Evolutionary conservation across 2,329 filamentous ascomycete genomes (phyloP).

Genomic region (Apiospora pterosperma): DNA sequence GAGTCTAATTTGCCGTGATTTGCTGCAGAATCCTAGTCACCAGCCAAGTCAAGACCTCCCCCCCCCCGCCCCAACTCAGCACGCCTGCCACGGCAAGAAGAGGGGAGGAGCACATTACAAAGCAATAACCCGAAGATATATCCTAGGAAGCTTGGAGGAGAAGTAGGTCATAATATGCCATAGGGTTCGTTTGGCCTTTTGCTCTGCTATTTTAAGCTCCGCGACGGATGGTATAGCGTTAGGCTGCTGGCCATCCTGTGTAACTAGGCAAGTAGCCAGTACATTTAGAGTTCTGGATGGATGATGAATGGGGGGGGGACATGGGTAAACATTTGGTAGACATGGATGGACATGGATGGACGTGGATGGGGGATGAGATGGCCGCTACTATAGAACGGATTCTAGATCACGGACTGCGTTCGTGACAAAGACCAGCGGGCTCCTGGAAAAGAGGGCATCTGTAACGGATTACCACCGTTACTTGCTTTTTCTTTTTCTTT

Average conservation of each 20-base stretch:
- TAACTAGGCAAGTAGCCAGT: too few species aligned
- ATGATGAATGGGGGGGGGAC: too few species aligned
- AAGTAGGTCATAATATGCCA: neutral
- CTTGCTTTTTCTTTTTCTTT: neutral
- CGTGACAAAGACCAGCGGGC: neutral
- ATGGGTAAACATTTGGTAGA: too few species aligned
- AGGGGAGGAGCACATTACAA: neutral
- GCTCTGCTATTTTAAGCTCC: neutral
- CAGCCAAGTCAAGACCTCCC: neutral
- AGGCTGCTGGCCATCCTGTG: neutral
- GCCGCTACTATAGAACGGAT: neutral
- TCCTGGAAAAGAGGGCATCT: neutral
- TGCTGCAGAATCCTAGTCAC: neutral
- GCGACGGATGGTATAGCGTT: too few species aligned
- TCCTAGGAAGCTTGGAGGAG: neutral
- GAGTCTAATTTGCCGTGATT: neutral
- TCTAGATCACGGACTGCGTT: neutral
- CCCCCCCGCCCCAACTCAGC: neutral
- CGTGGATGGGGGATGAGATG: neutral
- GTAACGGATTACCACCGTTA: neutral
- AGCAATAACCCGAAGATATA: neutral
- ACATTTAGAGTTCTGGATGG: too few species aligned
- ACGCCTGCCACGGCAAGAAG: neutral
- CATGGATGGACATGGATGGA: neutral
- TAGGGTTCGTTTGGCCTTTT: neutral